Percentiles rank a stretch among this genome's conserved stretches.
These are phyloP conservation scores for Actinomortierella wolfii DNA, from an alignment of 371 early-diverging fungal species.

Conservation along the genomic window DNA sequence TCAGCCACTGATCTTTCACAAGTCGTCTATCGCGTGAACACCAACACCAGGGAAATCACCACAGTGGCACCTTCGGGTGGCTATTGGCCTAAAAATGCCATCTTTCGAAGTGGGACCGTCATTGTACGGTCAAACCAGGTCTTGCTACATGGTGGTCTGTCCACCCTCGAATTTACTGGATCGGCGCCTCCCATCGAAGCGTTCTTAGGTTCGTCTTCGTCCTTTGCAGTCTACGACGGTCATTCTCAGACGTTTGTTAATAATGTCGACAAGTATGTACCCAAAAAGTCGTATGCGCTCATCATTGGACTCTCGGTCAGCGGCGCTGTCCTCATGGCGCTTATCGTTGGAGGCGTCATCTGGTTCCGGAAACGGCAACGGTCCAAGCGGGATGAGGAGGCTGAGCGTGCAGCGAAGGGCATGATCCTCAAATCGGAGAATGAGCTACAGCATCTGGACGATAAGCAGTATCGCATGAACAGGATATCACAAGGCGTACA, in stretches of 20 bases:
- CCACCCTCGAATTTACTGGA: conserved; percentile 9
- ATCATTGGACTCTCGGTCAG: conserved; percentile 38
- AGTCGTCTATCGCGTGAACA: too few relatives aligned
- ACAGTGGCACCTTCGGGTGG: too few relatives aligned
- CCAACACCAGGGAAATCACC: too few relatives aligned
- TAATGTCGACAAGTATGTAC: conserved; percentile 8
- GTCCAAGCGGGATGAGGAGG: conserved; percentile 20
- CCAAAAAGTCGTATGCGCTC: conserved; percentile 17
- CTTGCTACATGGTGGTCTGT: conserved; percentile 34
- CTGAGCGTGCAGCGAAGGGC: conserved; percentile 28
- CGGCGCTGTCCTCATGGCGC: conserved; percentile 8
- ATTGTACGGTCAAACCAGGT: conserved; percentile 31
- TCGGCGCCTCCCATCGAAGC: not conserved
- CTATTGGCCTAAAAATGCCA: conserved; percentile 21
- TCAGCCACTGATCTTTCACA: too few relatives aligned
- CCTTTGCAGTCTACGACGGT: conserved; percentile 30
- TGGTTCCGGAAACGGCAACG: conserved; percentile 18
- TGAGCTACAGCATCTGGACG: conserved; percentile 10
- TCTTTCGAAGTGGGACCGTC: conserved; percentile 26
- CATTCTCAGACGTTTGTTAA: conserved; percentile 17
- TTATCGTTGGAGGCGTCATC: conserved; percentile 11
- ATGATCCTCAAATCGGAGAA: conserved; percentile 40
- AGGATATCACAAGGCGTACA: too few relatives aligned
- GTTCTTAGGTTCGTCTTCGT: conserved; percentile 12
- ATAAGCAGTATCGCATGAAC: too few relatives aligned